phyloP scores from a whole-genome alignment of 1,139 yeast species.

The Pichia sp. region DNA sequence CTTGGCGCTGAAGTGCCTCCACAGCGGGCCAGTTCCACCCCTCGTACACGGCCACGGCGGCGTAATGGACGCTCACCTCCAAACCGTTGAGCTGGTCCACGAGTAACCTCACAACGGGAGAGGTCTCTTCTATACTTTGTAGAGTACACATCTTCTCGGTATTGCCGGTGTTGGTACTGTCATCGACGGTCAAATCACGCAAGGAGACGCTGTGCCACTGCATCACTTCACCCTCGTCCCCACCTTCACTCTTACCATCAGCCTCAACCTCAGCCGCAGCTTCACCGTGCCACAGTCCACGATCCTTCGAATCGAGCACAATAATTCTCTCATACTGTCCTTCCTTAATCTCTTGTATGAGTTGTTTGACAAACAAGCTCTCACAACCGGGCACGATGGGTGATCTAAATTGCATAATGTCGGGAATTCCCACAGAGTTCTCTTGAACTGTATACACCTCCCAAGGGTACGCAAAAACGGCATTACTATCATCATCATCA shows the following conservation, averaged over 20 bases:
- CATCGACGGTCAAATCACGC: too few species aligned
- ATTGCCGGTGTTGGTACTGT: too few species aligned
- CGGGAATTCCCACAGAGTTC: too few species aligned
- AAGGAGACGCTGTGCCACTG: too few species aligned
- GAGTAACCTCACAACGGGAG: slow-evolving; percentile 1
- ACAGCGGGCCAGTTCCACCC: slow-evolving; percentile 10
- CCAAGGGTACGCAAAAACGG: too few species aligned
- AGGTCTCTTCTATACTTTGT: not conserved
- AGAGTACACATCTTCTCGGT: too few species aligned
- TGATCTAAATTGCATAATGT: slow-evolving; percentile 68
- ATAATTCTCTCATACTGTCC: slow-evolving; percentile 41
- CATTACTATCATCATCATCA: too few species aligned
- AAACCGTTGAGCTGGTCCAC: not conserved
- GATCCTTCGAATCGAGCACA: slow-evolving; percentile 67
- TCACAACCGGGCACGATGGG: slow-evolving; percentile 70
- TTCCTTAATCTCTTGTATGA: slow-evolving; percentile 44
- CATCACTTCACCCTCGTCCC: not conserved
- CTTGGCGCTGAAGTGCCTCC: not conserved
- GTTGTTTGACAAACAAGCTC: slow-evolving; percentile 43
- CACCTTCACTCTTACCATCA: not conserved
- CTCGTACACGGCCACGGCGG: slow-evolving; percentile 12
- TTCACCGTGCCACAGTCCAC: slow-evolving; percentile 31
- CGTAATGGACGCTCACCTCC: slow-evolving; percentile 5
- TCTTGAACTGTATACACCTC: too few species aligned
- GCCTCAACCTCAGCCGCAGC: not conserved